phyloP scores from a whole-genome alignment of 140 eudicot species.

The Artemisia princeps region DNA sequence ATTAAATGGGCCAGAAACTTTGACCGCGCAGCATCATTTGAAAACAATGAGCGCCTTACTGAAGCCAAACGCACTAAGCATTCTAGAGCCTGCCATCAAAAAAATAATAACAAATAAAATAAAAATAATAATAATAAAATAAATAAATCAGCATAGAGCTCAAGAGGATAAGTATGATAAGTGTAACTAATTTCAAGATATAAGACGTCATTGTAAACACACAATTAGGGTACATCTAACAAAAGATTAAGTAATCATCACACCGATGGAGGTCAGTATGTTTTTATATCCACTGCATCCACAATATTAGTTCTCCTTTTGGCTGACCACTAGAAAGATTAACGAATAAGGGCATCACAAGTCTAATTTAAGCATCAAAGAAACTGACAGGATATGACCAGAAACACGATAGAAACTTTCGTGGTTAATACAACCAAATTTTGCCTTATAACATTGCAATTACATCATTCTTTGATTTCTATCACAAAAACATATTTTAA shows the following conservation, averaged over 20 bases:
- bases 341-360: neutral
- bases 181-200: constrained; percentile 2
- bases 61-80: constrained; percentile 89
- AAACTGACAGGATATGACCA: neutral
- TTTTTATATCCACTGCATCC: constrained; percentile 10
- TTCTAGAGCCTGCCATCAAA: constrained; percentile 60
- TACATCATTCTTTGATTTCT: neutral
- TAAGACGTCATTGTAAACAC: neutral
- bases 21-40: constrained; percentile 72
- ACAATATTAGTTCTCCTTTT: neutral
- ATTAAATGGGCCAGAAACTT: constrained; percentile 73
- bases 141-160: constrained; percentile 9
- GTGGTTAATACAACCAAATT: constrained; percentile 15
- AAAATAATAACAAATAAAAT: neutral
- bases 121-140: constrained; percentile 9
- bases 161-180: neutral
- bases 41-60: constrained; percentile 77
- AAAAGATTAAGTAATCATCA: neutral
- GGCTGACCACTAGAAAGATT: neutral
- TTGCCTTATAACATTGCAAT: neutral
- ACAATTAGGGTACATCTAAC: constrained; percentile 5
- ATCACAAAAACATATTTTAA: neutral
- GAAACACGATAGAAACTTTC: neutral
- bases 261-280: neutral
- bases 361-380: neutral